phyloP scores from a whole-genome alignment of 352 stramenopile genomes.

The Pythium diclinum region DNA sequence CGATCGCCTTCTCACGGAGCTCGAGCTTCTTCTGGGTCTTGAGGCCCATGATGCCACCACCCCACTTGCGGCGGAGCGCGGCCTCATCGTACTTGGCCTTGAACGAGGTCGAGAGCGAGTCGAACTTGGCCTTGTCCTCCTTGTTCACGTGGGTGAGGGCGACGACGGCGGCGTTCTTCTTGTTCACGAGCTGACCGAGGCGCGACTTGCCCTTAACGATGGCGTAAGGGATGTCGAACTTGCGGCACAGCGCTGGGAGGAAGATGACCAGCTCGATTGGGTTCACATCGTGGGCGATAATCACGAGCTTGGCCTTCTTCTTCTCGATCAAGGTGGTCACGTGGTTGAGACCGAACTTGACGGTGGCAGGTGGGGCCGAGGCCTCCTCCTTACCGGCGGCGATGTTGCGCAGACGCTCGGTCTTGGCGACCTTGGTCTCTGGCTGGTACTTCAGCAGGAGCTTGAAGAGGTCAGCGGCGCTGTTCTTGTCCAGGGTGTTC shows the following conservation, averaged over 20 bases:
- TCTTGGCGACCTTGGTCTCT: constrained; percentile 98
- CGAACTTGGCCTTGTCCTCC: constrained; percentile 97
- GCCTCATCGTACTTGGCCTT: constrained; percentile 97
- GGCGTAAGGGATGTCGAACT: constrained; percentile 99
- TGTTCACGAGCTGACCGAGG: constrained; percentile 97
- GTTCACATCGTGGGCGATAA: constrained; percentile 99
- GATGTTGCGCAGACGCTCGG: constrained; percentile 95
- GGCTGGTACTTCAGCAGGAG: constrained; percentile 99
- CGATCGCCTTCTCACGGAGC: constrained; percentile 96
- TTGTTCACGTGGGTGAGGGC: constrained; percentile 97
- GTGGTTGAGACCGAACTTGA: constrained; percentile 99
- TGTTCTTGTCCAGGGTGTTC: constrained; percentile 98
- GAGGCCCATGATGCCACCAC: constrained; percentile 99
- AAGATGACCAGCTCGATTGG: constrained; percentile 98
- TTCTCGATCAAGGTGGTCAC: constrained; percentile 98
- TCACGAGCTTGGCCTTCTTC: constrained; percentile 99
- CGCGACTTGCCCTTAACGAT: constrained; percentile 99
- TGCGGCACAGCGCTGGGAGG: constrained; percentile 96
- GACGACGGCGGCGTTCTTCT: constrained; percentile 97
- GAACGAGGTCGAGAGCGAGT: constrained; percentile 91
- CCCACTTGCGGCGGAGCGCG: constrained; percentile 94
- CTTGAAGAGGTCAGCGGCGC: constrained; percentile 97
- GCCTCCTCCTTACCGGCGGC: constrained; percentile 93
- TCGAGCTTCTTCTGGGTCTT: constrained; percentile 99
- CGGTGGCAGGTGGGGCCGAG: constrained; percentile 83